A percentile compares a stretch with the other conserved stretches of the same genome.
These are phyloP conservation scores for Beauveria sp. DNA, from an alignment of 2,329 filamentous ascomycete species.

Conservation along the genomic window DNA sequence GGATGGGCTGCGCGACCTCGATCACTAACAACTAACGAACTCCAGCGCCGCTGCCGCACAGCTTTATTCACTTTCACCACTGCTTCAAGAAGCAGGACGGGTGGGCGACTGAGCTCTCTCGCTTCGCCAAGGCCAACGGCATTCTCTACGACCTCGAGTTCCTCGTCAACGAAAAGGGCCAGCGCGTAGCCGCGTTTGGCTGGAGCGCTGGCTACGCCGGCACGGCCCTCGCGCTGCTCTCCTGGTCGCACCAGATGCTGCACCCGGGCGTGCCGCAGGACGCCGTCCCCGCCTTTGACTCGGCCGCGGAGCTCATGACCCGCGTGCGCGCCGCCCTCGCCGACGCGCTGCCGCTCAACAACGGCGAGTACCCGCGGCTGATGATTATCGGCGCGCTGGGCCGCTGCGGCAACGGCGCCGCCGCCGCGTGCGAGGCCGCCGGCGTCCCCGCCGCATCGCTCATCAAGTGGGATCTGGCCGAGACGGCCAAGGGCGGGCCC, in stretches of 20 bases:
- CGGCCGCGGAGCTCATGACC: conserved; percentile 15
- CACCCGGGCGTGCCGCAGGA: conserved; percentile 54
- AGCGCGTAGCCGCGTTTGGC: conserved; percentile 65
- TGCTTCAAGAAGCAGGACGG: conserved; percentile 66
- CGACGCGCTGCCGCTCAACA: conserved; percentile 57
- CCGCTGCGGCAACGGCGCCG: conserved; percentile 77
- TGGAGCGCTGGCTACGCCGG: conserved; percentile 72
- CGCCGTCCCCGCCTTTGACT: conserved; percentile 19
- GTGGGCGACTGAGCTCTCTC: conserved; percentile 69
- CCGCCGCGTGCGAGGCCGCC: conserved; percentile 67
- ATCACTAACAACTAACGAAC: not conserved
- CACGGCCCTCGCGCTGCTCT: conserved; percentile 66
- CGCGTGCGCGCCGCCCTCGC: conserved; percentile 60
- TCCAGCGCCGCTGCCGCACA: conserved; percentile 51
- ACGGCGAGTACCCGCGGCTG: conserved; percentile 61
- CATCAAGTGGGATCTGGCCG: conserved; percentile 62
- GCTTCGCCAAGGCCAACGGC: conserved; percentile 44
- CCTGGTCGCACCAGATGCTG: conserved; percentile 75
- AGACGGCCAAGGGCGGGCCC: conserved; percentile 65
- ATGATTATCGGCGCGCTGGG: conserved; percentile 82
- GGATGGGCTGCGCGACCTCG: not conserved
- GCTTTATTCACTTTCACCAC: conserved; percentile 63
- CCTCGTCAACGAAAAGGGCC: conserved; percentile 62
- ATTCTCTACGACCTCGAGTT: conserved; percentile 84
- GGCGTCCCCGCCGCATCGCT: conserved; percentile 48